Percentiles rank a stretch among this genome's conserved stretches.
Conservation (phyloP, 352 stramenopile genomes). For the Globisporangium radiosum region DNA sequence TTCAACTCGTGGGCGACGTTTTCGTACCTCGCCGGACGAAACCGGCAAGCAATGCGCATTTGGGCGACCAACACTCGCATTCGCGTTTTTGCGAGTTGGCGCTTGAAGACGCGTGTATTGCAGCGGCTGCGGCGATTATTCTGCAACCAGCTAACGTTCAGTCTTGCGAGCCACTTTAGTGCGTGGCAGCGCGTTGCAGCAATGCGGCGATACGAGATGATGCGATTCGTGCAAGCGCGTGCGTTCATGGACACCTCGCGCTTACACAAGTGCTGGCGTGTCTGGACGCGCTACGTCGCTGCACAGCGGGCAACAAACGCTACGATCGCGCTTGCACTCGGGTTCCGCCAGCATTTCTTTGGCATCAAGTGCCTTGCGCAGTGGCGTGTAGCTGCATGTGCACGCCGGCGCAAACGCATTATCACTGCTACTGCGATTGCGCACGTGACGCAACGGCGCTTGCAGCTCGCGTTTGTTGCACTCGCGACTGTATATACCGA, state of each 20-base stretch:
- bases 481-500: not conserved
- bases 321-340: constrained; percentile 24
- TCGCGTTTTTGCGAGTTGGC: too few relatives aligned
- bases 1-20: not conserved
- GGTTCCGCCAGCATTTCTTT: constrained; percentile 32
- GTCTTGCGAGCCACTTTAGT: constrained; percentile 32
- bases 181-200: constrained; percentile 32
- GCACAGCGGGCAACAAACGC: constrained; percentile 15
- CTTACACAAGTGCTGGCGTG: constrained; percentile 22
- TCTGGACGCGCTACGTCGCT: constrained; percentile 26
- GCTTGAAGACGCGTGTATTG: constrained; percentile 17
- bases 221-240: constrained; percentile 19
- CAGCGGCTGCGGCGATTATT: constrained; percentile 31
- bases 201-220: constrained; percentile 11
- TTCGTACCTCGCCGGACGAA: not conserved
- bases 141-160: constrained; percentile 24
- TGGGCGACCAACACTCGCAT: too few relatives aligned
- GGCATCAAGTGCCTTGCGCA: constrained; percentile 24
- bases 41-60: constrained; percentile 5
- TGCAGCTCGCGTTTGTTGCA: not conserved
- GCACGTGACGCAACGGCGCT: not conserved
- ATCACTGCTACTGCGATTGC: not conserved
- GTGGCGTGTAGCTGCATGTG: constrained; percentile 15
- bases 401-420: constrained; percentile 17
- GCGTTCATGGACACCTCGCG: constrained; percentile 23